Evolutionary conservation across 768 basidiomycete genomes (phyloP).

Genomic region (Lactifluus rugatus): DNA sequence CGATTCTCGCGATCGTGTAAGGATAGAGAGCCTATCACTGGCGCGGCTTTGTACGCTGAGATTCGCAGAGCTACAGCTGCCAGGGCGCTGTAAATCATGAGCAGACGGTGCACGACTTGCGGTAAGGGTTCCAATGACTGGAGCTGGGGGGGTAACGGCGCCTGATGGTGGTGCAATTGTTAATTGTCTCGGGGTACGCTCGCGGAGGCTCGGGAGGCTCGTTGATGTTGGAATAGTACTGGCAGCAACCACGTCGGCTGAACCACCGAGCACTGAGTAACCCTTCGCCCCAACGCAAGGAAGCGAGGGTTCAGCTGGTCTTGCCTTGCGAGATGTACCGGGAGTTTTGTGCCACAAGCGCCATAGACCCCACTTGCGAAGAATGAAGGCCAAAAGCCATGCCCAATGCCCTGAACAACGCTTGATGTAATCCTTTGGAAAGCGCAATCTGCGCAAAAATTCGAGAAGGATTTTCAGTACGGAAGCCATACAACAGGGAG

Average conservation of each 20-base stretch:
- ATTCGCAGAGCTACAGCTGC: not conserved
- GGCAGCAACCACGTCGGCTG: not conserved
- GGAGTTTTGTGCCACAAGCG: not conserved
- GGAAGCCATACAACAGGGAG: not conserved
- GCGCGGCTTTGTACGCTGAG: constrained; percentile 9
- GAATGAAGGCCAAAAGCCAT: not conserved
- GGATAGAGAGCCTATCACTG: constrained; percentile 1
- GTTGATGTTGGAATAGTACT: constrained; percentile 3
- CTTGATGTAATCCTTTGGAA: not conserved
- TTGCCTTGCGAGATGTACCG: not conserved
- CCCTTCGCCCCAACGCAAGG: not conserved
- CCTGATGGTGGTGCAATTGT: not conserved
- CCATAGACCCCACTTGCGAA: not conserved
- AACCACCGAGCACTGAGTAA: not conserved
- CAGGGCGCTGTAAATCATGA: not conserved
- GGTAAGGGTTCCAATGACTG: not conserved
- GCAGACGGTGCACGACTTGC: not conserved
- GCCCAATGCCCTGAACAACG: not conserved
- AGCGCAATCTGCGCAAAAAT: not conserved
- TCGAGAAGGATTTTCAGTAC: not conserved
- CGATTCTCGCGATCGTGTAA: not conserved
- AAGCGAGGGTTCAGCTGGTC: not conserved
- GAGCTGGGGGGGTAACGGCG: not conserved
- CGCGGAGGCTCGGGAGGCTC: not conserved
- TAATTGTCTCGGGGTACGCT: not conserved